Evolutionary conservation across 306 rosid genomes (phyloP), one percentile per base, ranked within the genome.

Genomic region (Potentilla sterilis): DNA sequence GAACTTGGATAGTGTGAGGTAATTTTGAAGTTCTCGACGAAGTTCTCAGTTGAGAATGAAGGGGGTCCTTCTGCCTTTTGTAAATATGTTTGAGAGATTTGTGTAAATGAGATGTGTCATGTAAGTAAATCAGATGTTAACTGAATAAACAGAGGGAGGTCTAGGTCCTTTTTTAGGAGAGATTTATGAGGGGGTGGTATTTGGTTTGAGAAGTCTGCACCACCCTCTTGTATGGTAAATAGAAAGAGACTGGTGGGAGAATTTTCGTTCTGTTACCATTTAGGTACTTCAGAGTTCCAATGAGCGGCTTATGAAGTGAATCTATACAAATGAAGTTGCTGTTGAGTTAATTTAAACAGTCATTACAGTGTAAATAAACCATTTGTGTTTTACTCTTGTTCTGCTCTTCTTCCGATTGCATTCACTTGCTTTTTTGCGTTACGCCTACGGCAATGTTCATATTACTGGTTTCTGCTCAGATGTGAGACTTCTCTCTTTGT

Each of bases 101-200:
- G 77, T 86, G 93, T 92, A 88, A 73, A 85, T 89, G 79, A 88
- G 86, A 87, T 80, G 77, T 10, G 54, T 78, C 78, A 12, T 79
- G 81, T 58, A 79, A 24, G 79, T 81, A 75, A 34, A 35, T 77
- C 34, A 43, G 76, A 47, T 67, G 75, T 86, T 74, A 55, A 68
- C 74, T 35, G 77, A 86, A 85, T 81, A 81, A 86, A 49, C 69
- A 55, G 49, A 73, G 48, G 40, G 40, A 70, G 69, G 64, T 37
- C 22, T 75, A 54, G 55, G 32, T 69, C 41, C 40, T 12, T 35
- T 24, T 68, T 35, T 44, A 54, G 48, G 13, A 28, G 72, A 41
- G 41, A n/a, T n/a, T n/a, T 43, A 35, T 21, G 51, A 32, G 74
- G 55, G n/a, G 63, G 82, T 77, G 82, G 38, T 37, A 69, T 77